A percentile compares a stretch with the other conserved stretches of the same genome.
These are phyloP conservation scores for Suillus occidentalis DNA, from an alignment of 768 basidiomycete genomes.

Conservation along the genomic window DNA sequence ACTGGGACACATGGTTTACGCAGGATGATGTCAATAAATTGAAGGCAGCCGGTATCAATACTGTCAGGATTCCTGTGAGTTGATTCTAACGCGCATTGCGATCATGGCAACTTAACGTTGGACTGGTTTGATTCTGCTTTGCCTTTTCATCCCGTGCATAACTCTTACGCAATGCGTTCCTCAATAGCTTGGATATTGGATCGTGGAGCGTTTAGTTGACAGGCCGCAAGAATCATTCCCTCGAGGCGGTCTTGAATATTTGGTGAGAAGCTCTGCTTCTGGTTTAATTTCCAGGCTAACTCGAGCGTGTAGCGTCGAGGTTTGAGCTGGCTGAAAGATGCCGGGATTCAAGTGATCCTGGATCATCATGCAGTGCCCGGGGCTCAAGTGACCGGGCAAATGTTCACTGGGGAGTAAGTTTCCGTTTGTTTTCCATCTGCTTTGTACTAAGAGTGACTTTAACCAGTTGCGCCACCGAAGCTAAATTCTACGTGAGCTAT, in stretches of 20 bases:
- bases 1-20: too few relatives aligned
- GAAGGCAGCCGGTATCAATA: too few relatives aligned
- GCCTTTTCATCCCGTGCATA: neutral
- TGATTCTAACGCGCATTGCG: neutral
- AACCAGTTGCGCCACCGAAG: too few relatives aligned
- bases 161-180: too few relatives aligned
- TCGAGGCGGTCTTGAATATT: constrained; percentile 55
- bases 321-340: constrained; percentile 54
- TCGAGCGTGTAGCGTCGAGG: constrained; percentile 52
- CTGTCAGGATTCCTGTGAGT: too few relatives aligned
- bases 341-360: constrained; percentile 68
- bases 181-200: constrained; percentile 76
- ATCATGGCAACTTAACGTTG: neutral
- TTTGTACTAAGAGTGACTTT: too few relatives aligned
- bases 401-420: too few relatives aligned
- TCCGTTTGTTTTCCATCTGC: too few relatives aligned
- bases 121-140: neutral
- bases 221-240: constrained; percentile 62
- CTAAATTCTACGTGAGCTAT: constrained; percentile 15
- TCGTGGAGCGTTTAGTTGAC: constrained; percentile 71
- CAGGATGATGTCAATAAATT: too few relatives aligned
- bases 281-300: neutral
- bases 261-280: neutral
- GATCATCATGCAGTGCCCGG: constrained; percentile 74
- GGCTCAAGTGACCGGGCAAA: constrained; percentile 55